These are phyloP conservation scores for Phytophthora pinifolia DNA, from an alignment of 352 stramenopile genomes.

Conservation along the genomic window DNA sequence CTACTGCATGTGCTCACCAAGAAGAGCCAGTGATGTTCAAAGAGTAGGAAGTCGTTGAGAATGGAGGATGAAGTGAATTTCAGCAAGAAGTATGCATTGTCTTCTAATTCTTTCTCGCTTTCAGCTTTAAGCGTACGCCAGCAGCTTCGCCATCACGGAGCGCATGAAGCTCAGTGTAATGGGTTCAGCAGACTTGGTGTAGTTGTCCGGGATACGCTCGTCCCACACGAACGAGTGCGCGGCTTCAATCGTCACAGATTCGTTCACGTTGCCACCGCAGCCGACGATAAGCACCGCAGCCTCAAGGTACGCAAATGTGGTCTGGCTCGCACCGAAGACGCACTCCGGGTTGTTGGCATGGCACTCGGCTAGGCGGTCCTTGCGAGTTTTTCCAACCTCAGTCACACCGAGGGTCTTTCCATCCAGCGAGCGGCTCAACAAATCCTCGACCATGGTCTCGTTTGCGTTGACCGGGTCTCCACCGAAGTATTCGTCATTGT, in stretches of 20 bases:
- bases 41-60: neutral
- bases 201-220: conserved; percentile 38
- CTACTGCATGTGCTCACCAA: conserved; percentile 19
- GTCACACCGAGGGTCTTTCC: conserved; percentile 21
- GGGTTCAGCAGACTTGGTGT: conserved; percentile 14
- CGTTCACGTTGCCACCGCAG: conserved; percentile 33
- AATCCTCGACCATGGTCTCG: conserved; percentile 20
- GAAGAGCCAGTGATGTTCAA: conserved; percentile 1
- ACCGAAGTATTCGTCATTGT: conserved; percentile 28
- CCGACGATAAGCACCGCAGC: conserved; percentile 31
- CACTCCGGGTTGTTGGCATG: conserved; percentile 35
- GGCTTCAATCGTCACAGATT: conserved; percentile 29
- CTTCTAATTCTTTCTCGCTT: neutral
- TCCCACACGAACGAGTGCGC: conserved; percentile 34
- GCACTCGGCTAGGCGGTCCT: conserved; percentile 28
- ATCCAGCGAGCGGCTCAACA: conserved; percentile 20
- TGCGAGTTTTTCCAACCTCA: conserved; percentile 19
- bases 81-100: neutral
- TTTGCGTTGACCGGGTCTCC: conserved; percentile 25
- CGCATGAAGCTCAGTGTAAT: conserved; percentile 28
- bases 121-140: conserved; percentile 10
- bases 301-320: conserved; percentile 27
- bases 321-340: conserved; percentile 20
- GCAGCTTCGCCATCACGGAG: conserved; percentile 28
- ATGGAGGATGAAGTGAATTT: neutral